A percentile compares a stretch with the other conserved stretches of the same genome.
Evolutionary conservation across 139 green algal genomes (phyloP).

Genomic region (Chlorella ohadii): DNA sequence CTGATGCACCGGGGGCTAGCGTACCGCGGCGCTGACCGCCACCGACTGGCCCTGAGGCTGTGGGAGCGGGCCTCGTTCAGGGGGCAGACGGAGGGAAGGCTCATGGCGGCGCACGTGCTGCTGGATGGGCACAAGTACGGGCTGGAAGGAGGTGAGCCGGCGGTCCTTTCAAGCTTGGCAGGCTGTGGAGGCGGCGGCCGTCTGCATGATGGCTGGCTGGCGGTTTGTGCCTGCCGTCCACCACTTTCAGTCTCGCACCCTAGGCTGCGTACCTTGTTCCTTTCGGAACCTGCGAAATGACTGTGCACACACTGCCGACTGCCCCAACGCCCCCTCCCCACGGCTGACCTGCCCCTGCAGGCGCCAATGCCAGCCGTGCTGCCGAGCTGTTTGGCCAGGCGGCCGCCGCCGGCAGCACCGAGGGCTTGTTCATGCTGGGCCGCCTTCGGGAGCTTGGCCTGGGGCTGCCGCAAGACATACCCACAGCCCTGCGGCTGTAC

Average conservation of each 20-base stretch:
- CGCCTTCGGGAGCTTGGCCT: slow-evolving; percentile 17
- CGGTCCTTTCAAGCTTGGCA: background rate
- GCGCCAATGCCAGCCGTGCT: background rate
- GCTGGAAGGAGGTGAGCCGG: background rate
- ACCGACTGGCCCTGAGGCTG: slow-evolving; percentile 9
- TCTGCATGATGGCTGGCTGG: background rate
- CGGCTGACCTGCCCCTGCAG: background rate
- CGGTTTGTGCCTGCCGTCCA: too few relatives aligned
- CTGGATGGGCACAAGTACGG: background rate
- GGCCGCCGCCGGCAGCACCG: background rate
- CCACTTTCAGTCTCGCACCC: too few relatives aligned
- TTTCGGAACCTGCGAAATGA: too few relatives aligned
- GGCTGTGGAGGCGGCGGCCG: background rate
- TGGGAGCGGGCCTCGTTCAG: background rate
- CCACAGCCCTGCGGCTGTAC: slow-evolving; percentile 21
- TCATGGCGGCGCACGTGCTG: slow-evolving; percentile 25
- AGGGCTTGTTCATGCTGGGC: slow-evolving; percentile 30
- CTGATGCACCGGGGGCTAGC: slow-evolving; percentile 42
- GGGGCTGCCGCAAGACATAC: background rate
- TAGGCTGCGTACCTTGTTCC: too few relatives aligned
- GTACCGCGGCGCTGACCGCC: background rate
- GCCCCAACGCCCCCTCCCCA: too few relatives aligned
- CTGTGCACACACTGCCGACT: too few relatives aligned
- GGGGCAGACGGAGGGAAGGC: background rate
- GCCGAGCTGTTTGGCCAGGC: slow-evolving; percentile 3